Evolutionary conservation across 106 monocot genomes (phyloP).

Genomic region (Alisma plantagoaquatica): DNA sequence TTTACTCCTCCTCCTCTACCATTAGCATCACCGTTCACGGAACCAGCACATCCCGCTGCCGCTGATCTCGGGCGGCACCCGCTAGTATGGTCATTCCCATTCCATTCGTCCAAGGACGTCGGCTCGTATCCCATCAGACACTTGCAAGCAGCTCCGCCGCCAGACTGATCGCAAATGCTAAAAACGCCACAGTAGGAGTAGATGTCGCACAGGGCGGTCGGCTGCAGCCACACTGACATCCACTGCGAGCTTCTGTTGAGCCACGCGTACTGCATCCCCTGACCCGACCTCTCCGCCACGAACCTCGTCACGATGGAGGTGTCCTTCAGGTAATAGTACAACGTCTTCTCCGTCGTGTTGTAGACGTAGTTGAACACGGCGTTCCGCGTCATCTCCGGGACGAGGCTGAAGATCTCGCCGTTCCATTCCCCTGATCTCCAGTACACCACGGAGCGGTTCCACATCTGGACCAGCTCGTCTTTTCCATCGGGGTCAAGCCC

Average conservation of each 20-base stretch:
- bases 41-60: slow-evolving; percentile 5
- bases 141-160: slow-evolving; percentile 3
- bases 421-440: slow-evolving; percentile 47
- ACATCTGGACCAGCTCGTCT: slow-evolving; percentile 20
- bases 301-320: slow-evolving; percentile 2
- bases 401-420: slow-evolving; percentile 19
- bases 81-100: slow-evolving; percentile 12
- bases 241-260: neutral
- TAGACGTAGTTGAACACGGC: neutral
- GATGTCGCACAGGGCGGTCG: slow-evolving; percentile 10
- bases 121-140: slow-evolving; percentile 16
- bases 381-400: slow-evolving; percentile 8
- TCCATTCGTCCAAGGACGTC: slow-evolving; percentile 14
- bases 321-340: slow-evolving; percentile 12
- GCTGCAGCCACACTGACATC: slow-evolving; percentile 12
- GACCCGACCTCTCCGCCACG: slow-evolving; percentile 27
- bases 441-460: slow-evolving; percentile 30
- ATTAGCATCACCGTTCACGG: neutral
- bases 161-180: slow-evolving; percentile 9
- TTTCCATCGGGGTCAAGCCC: slow-evolving; percentile 36
- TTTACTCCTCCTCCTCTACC: neutral
- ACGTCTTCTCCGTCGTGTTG: slow-evolving; percentile 5
- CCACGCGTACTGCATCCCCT: slow-evolving; percentile 7
- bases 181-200: slow-evolving; percentile 13
- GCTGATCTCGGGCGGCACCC: slow-evolving; percentile 29